Base-by-base conservation (phyloP, 208 protist genomes). In the Phytomonas sp. region DNA sequence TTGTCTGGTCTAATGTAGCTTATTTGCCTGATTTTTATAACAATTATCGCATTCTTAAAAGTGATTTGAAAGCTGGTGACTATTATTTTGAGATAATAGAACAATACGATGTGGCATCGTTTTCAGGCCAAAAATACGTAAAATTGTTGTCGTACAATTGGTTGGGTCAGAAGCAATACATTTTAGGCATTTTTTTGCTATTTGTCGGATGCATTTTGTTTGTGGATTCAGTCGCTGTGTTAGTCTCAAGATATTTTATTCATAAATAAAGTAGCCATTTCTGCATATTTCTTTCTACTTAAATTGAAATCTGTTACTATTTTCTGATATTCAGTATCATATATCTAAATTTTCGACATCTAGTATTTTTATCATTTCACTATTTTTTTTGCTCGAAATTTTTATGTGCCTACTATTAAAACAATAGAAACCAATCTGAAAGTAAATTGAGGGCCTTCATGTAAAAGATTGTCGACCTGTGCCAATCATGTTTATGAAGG, bases 1-100 rank as follows among this genome's bases (percentile, higher is more conserved):
- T 99, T 60, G 96, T 99, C 33, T 99, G 98, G 98, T 95, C 98
- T 79, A 85, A 97, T 43, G 79, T 87, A 20, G 95, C 97, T 2
- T 96, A 87, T 20, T 83, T 99, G 20, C 88, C 98, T 29, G 91
- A 81, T 33, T 99, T 99, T 74, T 84, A 87, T 20, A 99, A 99
- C 70, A 87, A 98, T 20, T 98, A 98, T 77, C 82, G 97, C 28
- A 83, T 94, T 60, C 92, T 99, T 62, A 71, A 94, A 30, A 62
- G 64, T 0, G 82, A 92, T 37, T 74, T 99, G 8, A 29, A 69
- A 2, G 74, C 88, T 15, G 98, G 98, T 20, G 81, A 70, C 8
- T 99, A 98, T 76, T 82, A 72, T 11, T 84, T 99, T 70, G 59
- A 83, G 7, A 90, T 99, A 43, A 34, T 74, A 1, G 91, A 99